phyloP scores from a whole-genome alignment of 2,329 filamentous ascomycete genomes.

The Ophiostoma pallidulum region DNA sequence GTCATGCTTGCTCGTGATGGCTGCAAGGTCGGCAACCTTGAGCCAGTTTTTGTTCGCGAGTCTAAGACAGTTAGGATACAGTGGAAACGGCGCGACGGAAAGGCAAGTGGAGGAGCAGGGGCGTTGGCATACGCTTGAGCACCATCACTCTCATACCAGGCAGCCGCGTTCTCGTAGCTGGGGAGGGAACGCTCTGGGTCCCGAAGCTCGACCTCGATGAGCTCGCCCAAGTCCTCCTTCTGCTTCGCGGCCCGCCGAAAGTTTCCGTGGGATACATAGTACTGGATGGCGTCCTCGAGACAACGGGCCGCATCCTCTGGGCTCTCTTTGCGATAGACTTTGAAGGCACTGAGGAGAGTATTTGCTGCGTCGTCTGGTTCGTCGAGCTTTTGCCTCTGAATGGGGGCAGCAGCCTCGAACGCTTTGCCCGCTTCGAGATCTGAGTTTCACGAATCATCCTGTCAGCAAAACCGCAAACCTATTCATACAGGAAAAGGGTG shows the following conservation, averaged over 20 bases:
- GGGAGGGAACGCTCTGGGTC: constrained; percentile 72
- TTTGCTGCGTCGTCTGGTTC: constrained; percentile 91
- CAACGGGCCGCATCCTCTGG: constrained; percentile 76
- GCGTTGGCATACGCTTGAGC: constrained; percentile 58
- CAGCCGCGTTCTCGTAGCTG: constrained; percentile 74
- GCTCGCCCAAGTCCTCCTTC: constrained; percentile 78
- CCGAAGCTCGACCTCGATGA: constrained; percentile 73
- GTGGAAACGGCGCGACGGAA: neutral
- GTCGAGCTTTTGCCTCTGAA: constrained; percentile 73
- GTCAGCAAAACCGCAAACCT: neutral
- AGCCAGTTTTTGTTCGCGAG: constrained; percentile 90
- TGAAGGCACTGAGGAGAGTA: constrained; percentile 81
- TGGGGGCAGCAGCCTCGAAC: constrained; percentile 75
- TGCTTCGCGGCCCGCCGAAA: constrained; percentile 83
- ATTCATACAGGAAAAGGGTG: no score
- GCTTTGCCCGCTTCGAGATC: constrained; percentile 78
- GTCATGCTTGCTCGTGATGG: constrained; percentile 56
- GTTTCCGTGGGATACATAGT: constrained; percentile 84
- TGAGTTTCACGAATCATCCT: constrained; percentile 24
- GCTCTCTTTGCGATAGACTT: constrained; percentile 80
- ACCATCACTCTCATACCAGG: constrained; percentile 84
- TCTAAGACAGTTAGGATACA: constrained; percentile 32
- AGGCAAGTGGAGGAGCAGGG: neutral
- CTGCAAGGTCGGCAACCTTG: constrained; percentile 82
- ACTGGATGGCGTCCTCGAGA: constrained; percentile 67